phyloP scores from a whole-genome alignment of 352 stramenopile species.

The Pythium pyrilobum region DNA sequence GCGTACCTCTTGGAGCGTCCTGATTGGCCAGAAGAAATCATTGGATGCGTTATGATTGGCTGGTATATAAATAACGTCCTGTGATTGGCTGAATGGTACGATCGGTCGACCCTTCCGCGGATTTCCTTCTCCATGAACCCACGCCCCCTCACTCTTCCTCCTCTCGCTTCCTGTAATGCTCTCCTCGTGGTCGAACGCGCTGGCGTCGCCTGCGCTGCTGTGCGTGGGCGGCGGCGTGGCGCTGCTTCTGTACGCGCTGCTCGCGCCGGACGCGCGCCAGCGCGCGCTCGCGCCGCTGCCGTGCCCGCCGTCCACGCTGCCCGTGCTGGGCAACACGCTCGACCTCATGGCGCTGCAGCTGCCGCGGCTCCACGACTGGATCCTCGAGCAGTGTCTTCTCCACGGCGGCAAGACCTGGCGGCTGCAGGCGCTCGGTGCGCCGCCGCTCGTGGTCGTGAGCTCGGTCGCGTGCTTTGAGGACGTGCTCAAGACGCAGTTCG shows the following conservation, averaged over 20 bases:
- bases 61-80: too few relatives aligned
- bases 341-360: constrained; percentile 39
- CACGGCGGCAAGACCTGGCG: constrained; percentile 39
- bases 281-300: constrained; percentile 25
- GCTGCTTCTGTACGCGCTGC: constrained; percentile 2
- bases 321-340: constrained; percentile 19
- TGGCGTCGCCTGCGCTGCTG: background rate
- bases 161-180: background rate
- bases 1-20: too few relatives aligned
- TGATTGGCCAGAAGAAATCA: background rate
- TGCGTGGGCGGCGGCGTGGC: constrained; percentile 2
- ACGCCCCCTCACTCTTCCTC: too few relatives aligned
- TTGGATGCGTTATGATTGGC: too few relatives aligned
- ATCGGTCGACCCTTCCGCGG: too few relatives aligned
- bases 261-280: constrained; percentile 9
- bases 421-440: constrained; percentile 31
- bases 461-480: constrained; percentile 38
- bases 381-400: constrained; percentile 36
- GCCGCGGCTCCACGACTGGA: constrained; percentile 52
- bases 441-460: constrained; percentile 36
- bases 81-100: too few relatives aligned
- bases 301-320: constrained; percentile 19
- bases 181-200: background rate
- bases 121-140: too few relatives aligned
- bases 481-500: constrained; percentile 60